Conservation (phyloP, 108 stramenopile genomes). For the Stephanodiscus minutulus region DNA sequence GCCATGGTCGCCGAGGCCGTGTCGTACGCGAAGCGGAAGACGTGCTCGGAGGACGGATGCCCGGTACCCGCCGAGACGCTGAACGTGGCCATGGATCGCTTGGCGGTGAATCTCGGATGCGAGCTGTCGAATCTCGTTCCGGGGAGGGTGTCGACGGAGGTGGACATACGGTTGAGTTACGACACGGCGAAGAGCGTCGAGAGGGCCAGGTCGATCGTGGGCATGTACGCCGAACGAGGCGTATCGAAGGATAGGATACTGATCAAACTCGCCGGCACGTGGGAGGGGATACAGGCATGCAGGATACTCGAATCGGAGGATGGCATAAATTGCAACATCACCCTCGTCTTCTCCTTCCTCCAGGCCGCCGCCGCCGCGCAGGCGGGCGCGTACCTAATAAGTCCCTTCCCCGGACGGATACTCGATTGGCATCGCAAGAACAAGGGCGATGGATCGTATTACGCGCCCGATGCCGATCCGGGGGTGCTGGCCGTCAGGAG, state of each 20-base stretch:
- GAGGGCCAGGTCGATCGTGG: conserved; percentile 89
- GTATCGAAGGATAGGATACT: conserved; percentile 82
- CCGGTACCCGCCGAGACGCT: conserved; percentile 46
- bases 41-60: conserved; percentile 63
- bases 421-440: conserved; percentile 94
- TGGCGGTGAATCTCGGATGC: conserved; percentile 94
- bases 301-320: conserved; percentile 85
- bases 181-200: conserved; percentile 87
- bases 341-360: conserved; percentile 91
- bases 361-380: conserved; percentile 97
- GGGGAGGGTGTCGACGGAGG: conserved; percentile 96
- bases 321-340: conserved; percentile 95
- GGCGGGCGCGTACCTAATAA: conserved; percentile 91
- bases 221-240: conserved; percentile 89
- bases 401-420: conserved; percentile 97
- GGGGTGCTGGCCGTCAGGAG: conserved; percentile 86
- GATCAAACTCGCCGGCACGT: conserved; percentile 98
- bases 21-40: conserved; percentile 67
- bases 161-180: conserved; percentile 93
- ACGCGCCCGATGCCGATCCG: conserved; percentile 84
- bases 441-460: conserved; percentile 39
- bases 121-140: conserved; percentile 85
- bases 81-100: conserved; percentile 87
- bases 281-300: conserved; percentile 98
- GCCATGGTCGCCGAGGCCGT: conserved; percentile 81